Evolutionary conservation across 2,329 filamentous ascomycete genomes (phyloP), one percentile per base, ranked within the genome.

Genomic region (Dothistroma septosporum): DNA sequence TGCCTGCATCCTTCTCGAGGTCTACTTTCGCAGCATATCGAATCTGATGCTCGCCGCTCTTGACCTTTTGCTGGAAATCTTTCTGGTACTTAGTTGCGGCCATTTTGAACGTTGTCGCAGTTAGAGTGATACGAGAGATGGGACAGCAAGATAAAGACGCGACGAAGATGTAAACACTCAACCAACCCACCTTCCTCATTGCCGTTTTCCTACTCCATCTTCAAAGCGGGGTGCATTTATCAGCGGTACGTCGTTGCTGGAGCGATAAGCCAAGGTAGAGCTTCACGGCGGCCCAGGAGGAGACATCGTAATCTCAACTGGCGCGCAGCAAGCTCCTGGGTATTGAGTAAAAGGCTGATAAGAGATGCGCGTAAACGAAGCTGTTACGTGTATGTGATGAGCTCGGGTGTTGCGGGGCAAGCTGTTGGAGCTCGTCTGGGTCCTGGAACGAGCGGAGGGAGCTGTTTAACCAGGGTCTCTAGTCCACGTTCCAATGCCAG

Each of bases 21-120:
- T 88, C 86, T 48, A 93, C 88, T 73, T 88, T 88, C 59, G 88
- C 83, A 19, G 86, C 87, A 37, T 86, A 90, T 59, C 90, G 85
- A 66, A 56, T 33, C 10, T 37, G 31, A 24, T 56, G 44, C 28
- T 56, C 54, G 12, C 54, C 54, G 12, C 22, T 47, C n/a, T 56
- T 56, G 19, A 56, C 35, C 22, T 56, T 47, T 21, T 47, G 9
- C 35, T 56, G 44, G 14, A 46, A 56, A 22, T 53, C 50, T 35
- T 53, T 21, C 16, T 53, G 50, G 31, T 53, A 53, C 31, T 53
- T 53, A 14, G 50, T 53, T 19, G 50, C 22, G 10, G 50, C 28
- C 50, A 53, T 53, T 16, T 6, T n/a, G 24, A 31, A 1, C 14
- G 16, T 8, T n/a, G 16, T 21, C 12, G 6, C 11, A 35, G 31